Base-by-base conservation (phyloP, 176 grass and related monocot genomes). In the Raddia distichophylla region DNA sequence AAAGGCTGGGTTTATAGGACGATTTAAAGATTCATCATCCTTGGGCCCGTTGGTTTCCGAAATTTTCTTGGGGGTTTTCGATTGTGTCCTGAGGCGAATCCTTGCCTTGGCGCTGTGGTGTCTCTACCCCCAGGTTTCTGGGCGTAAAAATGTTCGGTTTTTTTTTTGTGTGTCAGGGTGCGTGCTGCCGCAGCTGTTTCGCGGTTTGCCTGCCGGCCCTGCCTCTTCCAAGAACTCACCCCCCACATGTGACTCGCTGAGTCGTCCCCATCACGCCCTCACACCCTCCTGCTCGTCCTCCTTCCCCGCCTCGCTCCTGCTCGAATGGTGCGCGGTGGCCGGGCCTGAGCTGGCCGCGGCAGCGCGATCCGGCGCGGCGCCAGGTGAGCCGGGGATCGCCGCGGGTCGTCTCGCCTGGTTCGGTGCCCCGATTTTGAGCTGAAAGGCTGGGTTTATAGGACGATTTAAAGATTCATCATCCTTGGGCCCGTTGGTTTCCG, bases 141-240 rank as follows among this genome's bases (percentile, higher is more conserved):
- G 49, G 54, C 5, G 48, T n/a, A 37, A 55, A 12, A 50, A 11
- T 63, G 60, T 17, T 13, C n/a, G n/a, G n/a, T 10, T 64, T 15
- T 43, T 47, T 60, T 3, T 79, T 10, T 73, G 13, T 43, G n/a
- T n/a, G n/a, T 44, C 8, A 15, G 77, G 77, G 62, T 3, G 48
- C 77, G 33, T 67, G 76, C 48, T 52, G 46, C 13, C 11, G 75
- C 9, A 12, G 7, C 42, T 35, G 75, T 13, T 27, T 13, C 14
- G 46, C 47, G 16, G 59, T 37, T 10, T 75, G 34, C 8, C 52
- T 74, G 49, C 10, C 48, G 13, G 51, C 27, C 4, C 5, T 3
- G 68, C 46, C 71, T 56, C 33, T 58, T 55, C 53, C 52, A 56
- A 43, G 72, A 75, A 75, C 73, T 18, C 76, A 40, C 37, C 3